Base-by-base conservation (phyloP, 2,329 filamentous ascomycete genomes). In the Purpureocillium lavendulum region DNA sequence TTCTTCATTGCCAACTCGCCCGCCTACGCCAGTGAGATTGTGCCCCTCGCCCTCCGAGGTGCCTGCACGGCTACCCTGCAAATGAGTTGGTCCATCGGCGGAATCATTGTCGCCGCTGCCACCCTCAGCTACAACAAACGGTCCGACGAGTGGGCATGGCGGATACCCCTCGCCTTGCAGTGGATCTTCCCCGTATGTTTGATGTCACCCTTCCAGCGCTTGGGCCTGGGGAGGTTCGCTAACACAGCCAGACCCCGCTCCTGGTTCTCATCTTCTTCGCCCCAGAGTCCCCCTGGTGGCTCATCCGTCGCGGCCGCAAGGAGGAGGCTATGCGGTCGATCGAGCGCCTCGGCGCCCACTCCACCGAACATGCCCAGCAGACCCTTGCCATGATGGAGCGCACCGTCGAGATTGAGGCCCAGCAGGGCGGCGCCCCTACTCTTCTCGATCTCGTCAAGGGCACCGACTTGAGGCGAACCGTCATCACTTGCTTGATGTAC, bases 1-100 rank as follows among this genome's bases (percentile, higher is more conserved):
- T 69, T 80, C 48, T 80, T 80, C 58, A 77, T 79, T 45, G 73
- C 75, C 50, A 77, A 77, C 54, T 66, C 75, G 9, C 76, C 76
- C 2, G 75, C 76, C 3, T 79, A 80, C 60, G 74, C 70, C 55
- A 64, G 61, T 47, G 76, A 80, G 53, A 75, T 80, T 36, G 73
- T 77, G 10, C 76, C 76, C 1, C 63, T 80, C 30, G 58, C 61
- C 48, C 61, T 80, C 33, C 62, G 76, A 54, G 76, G 70, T 41
- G 69, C 73, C 33, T 66, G 64, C 12, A 80, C 76, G 2, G 70
- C 74, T 50, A 79, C 73, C 61, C 49, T 80, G 54, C 75, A 80
- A 53, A 80, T 80, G 75, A 74, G 73, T 60, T 80, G 76, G 76
- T 70, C 74, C 4, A 73, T 80, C 47, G 76, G 76, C 12, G 58